These are phyloP conservation scores for Raddia guianensis DNA, from an alignment of 176 grass and related monocot species.

Conservation along the genomic window DNA sequence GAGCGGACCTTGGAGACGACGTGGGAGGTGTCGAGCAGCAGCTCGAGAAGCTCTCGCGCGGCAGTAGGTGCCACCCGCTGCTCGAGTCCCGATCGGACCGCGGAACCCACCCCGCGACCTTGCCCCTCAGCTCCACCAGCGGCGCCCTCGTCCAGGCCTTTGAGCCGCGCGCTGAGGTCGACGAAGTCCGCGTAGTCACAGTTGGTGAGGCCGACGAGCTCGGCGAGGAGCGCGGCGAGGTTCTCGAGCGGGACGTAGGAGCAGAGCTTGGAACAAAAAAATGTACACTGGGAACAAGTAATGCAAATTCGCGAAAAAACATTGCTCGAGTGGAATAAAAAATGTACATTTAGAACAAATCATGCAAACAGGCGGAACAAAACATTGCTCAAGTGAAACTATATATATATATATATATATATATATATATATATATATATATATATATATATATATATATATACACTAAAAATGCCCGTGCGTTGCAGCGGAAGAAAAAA, in stretches of 20 bases:
- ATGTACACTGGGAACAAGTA: too few species aligned
- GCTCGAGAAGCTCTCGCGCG: conserved; percentile 78
- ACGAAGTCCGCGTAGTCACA: conserved; percentile 96
- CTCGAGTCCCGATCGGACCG: conserved; percentile 61
- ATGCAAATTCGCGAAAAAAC: too few species aligned
- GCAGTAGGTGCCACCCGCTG: conserved; percentile 61
- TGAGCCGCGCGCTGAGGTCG: conserved; percentile 76
- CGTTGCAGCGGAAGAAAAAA: too few species aligned
- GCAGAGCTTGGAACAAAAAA: conserved; percentile 52
- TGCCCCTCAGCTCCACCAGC: conserved; percentile 74
- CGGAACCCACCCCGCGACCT: conserved; percentile 72
- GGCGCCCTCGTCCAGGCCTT: conserved; percentile 69
- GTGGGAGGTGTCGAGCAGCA: conserved; percentile 94
- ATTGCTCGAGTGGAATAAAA: too few species aligned
- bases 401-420: too few species aligned
- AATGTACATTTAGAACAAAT: too few species aligned
- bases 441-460: too few species aligned
- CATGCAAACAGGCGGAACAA: too few species aligned
- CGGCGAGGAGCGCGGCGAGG: conserved; percentile 71
- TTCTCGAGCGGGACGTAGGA: conserved; percentile 96
- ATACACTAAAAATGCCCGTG: too few species aligned
- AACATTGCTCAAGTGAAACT: too few species aligned
- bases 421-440: too few species aligned
- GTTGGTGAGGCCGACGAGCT: conserved; percentile 96
- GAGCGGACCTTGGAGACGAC: conserved; percentile 88